A percentile compares a stretch with the other conserved stretches of the same genome.
These are phyloP conservation scores for Draba incana DNA, from an alignment of 345 rosid species.

Conservation along the genomic window DNA sequence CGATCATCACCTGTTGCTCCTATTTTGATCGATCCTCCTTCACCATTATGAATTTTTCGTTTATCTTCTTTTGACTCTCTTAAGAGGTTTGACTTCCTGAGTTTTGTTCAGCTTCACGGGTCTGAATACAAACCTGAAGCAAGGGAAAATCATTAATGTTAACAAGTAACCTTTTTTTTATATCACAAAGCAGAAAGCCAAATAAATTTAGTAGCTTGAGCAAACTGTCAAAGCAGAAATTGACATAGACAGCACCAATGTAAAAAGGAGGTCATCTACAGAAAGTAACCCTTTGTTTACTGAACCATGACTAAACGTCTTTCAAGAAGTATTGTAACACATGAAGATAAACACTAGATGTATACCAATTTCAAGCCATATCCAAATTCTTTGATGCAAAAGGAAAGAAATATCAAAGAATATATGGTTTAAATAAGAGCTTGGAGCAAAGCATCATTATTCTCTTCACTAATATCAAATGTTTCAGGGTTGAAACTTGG, in stretches of 20 bases:
- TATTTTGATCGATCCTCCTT: conserved; percentile 84
- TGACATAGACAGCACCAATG: too few species aligned
- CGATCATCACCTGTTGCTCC: conserved; percentile 96
- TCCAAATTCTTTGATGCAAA: neutral
- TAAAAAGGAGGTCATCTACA: too few species aligned
- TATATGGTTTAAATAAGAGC: too few species aligned
- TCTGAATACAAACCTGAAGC: conserved; percentile 8
- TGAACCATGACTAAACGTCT: neutral
- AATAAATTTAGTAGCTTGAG: neutral
- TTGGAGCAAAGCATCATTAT: too few species aligned
- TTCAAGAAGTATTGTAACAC: neutral
- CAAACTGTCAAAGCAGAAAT: too few species aligned
- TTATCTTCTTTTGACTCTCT: conserved; percentile 31
- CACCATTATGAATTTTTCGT: conserved; percentile 53
- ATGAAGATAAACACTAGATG: neutral
- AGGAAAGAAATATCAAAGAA: neutral
- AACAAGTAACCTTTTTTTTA: neutral
- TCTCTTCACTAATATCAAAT: too few species aligned
- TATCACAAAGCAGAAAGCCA: neutral
- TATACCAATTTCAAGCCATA: conserved; percentile 13
- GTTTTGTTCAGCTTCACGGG: conserved; percentile 17
- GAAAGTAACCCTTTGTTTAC: neutral
- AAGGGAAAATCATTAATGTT: conserved; percentile 6
- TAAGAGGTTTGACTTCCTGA: conserved; percentile 12
- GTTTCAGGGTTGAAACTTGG: too few species aligned